Evolutionary conservation across 2,329 filamentous ascomycete species (phyloP).

Genomic region (Microascus cirrosus): DNA sequence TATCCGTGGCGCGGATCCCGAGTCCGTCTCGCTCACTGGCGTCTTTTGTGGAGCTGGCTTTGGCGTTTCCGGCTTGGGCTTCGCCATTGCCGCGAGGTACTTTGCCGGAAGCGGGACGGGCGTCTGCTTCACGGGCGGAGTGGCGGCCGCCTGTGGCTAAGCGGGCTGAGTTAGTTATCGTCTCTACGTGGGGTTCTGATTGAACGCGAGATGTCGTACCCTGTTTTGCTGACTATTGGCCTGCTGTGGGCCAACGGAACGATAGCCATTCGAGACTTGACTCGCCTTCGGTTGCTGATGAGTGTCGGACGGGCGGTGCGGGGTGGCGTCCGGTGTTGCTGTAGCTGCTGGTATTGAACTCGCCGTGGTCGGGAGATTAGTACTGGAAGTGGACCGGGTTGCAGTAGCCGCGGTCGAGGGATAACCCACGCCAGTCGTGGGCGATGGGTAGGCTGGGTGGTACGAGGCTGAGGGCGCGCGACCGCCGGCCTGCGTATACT

Average conservation of each 20-base stretch:
- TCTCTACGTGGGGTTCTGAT: background rate
- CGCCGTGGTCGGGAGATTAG: background rate
- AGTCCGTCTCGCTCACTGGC: background rate
- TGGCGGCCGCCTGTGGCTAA: background rate
- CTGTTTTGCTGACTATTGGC: background rate
- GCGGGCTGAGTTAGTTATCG: background rate
- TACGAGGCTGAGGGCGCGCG: background rate
- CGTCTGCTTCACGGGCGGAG: slow-evolving; percentile 25
- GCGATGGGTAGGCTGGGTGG: background rate
- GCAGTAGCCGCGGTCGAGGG: background rate
- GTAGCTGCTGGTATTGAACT: background rate
- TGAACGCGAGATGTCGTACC: background rate
- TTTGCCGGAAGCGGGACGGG: slow-evolving; percentile 32
- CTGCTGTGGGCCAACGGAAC: background rate
- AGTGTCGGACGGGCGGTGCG: background rate
- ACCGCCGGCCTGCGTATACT: background rate
- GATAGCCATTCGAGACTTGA: background rate
- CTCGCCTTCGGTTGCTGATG: background rate
- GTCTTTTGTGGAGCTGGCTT: background rate
- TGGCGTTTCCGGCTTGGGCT: background rate
- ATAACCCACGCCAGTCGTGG: background rate
- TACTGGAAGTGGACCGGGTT: background rate
- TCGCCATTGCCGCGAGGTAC: slow-evolving; percentile 12
- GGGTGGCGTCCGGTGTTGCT: background rate
- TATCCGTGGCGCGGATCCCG: slow-evolving; percentile 6